Conservation (phyloP, 169 alveolate genomes). For the Eimeria tenella region DNA sequence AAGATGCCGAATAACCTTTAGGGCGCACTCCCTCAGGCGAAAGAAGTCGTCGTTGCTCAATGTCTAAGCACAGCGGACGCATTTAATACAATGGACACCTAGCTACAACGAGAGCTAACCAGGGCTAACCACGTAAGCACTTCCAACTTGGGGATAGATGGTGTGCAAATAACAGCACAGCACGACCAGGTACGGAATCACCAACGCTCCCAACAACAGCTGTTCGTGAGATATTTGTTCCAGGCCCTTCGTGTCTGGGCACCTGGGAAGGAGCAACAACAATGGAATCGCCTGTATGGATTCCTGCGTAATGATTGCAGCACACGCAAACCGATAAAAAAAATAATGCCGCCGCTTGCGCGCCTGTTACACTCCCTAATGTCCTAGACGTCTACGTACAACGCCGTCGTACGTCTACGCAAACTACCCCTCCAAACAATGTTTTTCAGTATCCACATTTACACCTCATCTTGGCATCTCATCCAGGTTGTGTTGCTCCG, state of each 20-base stretch:
- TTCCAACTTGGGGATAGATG: too few relatives aligned
- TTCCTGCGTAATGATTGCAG: slow-evolving; percentile 41
- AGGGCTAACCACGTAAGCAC: too few relatives aligned
- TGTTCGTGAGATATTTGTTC: neutral
- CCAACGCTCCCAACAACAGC: slow-evolving; percentile 2
- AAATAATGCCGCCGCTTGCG: too few relatives aligned
- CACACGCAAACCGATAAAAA: neutral
- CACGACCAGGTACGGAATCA: neutral
- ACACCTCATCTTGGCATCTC: too few relatives aligned
- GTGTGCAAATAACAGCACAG: too few relatives aligned
- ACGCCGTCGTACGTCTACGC: too few relatives aligned
- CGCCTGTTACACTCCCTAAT: too few relatives aligned
- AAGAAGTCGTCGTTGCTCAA: slow-evolving; percentile 89
- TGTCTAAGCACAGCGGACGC: slow-evolving; percentile 83
- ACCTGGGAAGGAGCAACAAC: slow-evolving; percentile 93
- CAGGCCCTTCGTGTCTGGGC: neutral
- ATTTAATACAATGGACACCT: neutral
- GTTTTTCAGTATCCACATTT: too few relatives aligned
- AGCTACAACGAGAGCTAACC: too few relatives aligned
- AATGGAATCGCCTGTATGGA: slow-evolving; percentile 95
- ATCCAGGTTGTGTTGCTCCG: too few relatives aligned
- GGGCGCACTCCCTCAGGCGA: slow-evolving; percentile 89
- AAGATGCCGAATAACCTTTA: slow-evolving; percentile 90
- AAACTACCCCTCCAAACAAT: too few relatives aligned
- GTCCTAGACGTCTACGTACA: too few relatives aligned